Conservation (phyloP, 257 asterid species). For the Plantago ovata region DNA sequence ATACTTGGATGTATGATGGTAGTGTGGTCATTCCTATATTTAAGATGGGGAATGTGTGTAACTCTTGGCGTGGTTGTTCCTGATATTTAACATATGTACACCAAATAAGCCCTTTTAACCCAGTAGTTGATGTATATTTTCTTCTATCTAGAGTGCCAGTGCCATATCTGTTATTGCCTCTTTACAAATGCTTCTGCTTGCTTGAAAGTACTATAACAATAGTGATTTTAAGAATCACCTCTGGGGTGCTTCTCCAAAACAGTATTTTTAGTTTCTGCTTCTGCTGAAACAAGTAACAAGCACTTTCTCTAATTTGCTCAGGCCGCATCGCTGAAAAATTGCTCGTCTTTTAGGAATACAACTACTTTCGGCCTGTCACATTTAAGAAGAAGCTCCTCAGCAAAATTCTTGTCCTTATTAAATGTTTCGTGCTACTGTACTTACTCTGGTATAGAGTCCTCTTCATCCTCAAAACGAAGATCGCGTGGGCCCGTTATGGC, state of each 20-base stretch:
- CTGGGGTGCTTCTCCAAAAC: not conserved
- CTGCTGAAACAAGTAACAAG: slow-evolving; percentile 18
- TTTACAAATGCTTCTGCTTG: not conserved
- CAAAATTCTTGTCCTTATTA: slow-evolving; percentile 43
- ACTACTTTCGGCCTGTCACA: slow-evolving; percentile 47
- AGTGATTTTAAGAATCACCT: not conserved
- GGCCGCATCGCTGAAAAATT: slow-evolving; percentile 69
- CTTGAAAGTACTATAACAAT: not conserved
- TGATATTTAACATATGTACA: too few species aligned
- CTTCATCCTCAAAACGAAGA: slow-evolving; percentile 52
- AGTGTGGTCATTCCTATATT: too few species aligned
- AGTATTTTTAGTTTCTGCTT: not conserved
- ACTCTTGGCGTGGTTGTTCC: too few species aligned
- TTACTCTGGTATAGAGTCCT: slow-evolving; percentile 38
- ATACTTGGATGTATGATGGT: too few species aligned
- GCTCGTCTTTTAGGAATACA: slow-evolving; percentile 57
- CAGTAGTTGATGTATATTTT: not conserved
- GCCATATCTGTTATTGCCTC: not conserved
- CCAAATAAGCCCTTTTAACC: too few species aligned
- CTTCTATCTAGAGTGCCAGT: not conserved
- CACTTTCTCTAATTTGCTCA: slow-evolving; percentile 44
- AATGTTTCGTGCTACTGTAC: slow-evolving; percentile 46
- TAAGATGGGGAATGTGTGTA: too few species aligned
- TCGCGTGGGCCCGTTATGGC: slow-evolving; percentile 79
- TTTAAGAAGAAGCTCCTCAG: slow-evolving; percentile 58